These are phyloP conservation scores for Coriolopsis trogii DNA, from an alignment of 1,284 basidiomycete genomes.

Conservation along the genomic window DNA sequence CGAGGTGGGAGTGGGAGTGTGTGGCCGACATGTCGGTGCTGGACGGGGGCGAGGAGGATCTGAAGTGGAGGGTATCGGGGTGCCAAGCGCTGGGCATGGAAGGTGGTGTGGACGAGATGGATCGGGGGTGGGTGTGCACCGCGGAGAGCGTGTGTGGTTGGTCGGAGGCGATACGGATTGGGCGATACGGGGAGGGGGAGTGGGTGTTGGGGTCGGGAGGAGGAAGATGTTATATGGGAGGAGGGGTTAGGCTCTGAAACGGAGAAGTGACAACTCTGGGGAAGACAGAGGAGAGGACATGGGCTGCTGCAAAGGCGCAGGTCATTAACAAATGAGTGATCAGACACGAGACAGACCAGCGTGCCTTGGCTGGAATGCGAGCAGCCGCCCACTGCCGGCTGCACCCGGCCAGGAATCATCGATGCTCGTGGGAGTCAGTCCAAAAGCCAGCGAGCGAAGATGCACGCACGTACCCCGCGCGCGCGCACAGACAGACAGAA, in stretches of 20 bases:
- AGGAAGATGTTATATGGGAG: conserved; percentile 26
- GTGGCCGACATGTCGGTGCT: conserved; percentile 20
- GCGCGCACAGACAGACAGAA: too few relatives aligned
- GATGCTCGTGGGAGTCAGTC: conserved; percentile 23
- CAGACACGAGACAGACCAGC: conserved; percentile 29
- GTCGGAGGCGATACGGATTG: conserved; percentile 13
- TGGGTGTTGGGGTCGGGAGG: conserved; percentile 14
- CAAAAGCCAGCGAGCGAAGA: conserved; percentile 1
- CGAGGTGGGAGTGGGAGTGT: conserved; percentile 22
- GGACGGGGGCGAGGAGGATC: conserved; percentile 10
- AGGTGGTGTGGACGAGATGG: conserved; percentile 8
- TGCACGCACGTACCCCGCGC: neutral
- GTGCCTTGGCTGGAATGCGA: conserved; percentile 26
- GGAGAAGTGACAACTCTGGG: conserved; percentile 33
- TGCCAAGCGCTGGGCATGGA: conserved; percentile 23
- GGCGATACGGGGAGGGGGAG: conserved; percentile 3
- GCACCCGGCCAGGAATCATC: conserved; percentile 5
- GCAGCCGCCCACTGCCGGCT: conserved; percentile 8
- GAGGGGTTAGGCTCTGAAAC: conserved; percentile 30
- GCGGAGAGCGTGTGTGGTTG: neutral
- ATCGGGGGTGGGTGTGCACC: conserved; percentile 4
- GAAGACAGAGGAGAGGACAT: conserved; percentile 29
- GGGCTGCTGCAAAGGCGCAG: conserved; percentile 27
- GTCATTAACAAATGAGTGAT: conserved; percentile 25
- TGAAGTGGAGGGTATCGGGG: conserved; percentile 19